Conservation (phyloP, 805 yeast genomes). For the Schwanniomyces sp. region DNA sequence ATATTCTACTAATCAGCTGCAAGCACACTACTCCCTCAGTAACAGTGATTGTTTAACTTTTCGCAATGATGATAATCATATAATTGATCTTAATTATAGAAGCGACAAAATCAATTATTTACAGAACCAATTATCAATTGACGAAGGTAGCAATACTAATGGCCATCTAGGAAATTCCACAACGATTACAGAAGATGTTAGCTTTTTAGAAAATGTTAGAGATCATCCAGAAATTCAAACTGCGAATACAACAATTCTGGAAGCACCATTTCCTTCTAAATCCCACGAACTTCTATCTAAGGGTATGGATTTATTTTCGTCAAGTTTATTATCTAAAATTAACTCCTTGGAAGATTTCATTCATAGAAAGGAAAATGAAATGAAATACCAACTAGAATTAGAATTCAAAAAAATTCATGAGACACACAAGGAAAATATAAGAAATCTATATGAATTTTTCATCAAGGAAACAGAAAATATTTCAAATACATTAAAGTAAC, state of each 20-base stretch:
- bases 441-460: conserved; percentile 6
- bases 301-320: conserved; percentile 8
- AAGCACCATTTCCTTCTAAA: neutral
- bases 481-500: neutral
- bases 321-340: conserved; percentile 10
- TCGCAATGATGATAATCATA: neutral
- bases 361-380: conserved; percentile 6
- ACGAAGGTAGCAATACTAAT: too few relatives aligned
- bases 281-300: conserved; percentile 8
- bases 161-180: neutral
- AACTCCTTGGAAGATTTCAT: conserved; percentile 11
- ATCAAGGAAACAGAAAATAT: conserved; percentile 6
- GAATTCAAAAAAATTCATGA: conserved; percentile 10
- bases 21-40: neutral
- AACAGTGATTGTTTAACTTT: neutral
- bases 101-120: too few relatives aligned
- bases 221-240: conserved; percentile 1
- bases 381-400: conserved; percentile 10
- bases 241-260: conserved; percentile 4
- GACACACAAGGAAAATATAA: conserved; percentile 4
- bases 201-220: neutral
- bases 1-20: neutral
- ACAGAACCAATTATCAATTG: too few relatives aligned
- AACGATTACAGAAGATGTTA: neutral
- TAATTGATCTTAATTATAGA: too few relatives aligned